These are phyloP conservation scores for Mycena sanguinolenta DNA, from an alignment of 768 basidiomycete species.

Conservation along the genomic window DNA sequence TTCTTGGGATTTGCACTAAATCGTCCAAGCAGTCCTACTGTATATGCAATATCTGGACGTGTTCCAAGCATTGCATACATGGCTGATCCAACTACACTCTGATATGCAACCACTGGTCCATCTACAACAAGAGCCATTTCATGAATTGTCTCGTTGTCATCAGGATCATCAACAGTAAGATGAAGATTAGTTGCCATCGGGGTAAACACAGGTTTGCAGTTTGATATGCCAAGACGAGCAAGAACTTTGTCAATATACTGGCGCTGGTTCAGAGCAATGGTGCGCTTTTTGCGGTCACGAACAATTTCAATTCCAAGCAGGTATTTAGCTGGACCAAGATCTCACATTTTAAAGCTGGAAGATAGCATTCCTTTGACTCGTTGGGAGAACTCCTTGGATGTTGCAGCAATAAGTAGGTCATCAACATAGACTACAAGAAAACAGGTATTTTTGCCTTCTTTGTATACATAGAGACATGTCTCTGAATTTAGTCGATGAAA, in stretches of 20 bases:
- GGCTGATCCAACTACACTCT: slow-evolving; percentile 5
- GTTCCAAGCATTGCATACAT: slow-evolving; percentile 14
- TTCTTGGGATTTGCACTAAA: slow-evolving; percentile 18
- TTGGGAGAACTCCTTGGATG: background rate
- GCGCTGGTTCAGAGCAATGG: background rate
- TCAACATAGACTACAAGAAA: slow-evolving; percentile 9
- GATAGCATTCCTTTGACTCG: background rate
- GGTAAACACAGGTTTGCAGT: background rate
- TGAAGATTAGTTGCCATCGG: background rate
- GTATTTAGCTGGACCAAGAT: background rate
- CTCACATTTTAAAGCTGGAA: slow-evolving; percentile 4
- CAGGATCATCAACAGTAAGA: background rate
- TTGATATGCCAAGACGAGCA: background rate
- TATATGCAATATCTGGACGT: slow-evolving; percentile 5
- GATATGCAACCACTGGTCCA: slow-evolving; percentile 1
- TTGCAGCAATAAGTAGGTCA: background rate
- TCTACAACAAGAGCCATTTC: background rate
- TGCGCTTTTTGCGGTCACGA: background rate
- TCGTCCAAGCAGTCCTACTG: slow-evolving; percentile 2
- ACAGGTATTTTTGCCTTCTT: background rate
- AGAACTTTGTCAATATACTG: background rate
- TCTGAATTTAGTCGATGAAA: background rate
- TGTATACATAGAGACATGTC: background rate
- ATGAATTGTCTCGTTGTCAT: slow-evolving; percentile 1
- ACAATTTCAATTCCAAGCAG: background rate